Base-by-base conservation (phyloP, 345 rosid genomes). In the Moricandia moricandioides region DNA sequence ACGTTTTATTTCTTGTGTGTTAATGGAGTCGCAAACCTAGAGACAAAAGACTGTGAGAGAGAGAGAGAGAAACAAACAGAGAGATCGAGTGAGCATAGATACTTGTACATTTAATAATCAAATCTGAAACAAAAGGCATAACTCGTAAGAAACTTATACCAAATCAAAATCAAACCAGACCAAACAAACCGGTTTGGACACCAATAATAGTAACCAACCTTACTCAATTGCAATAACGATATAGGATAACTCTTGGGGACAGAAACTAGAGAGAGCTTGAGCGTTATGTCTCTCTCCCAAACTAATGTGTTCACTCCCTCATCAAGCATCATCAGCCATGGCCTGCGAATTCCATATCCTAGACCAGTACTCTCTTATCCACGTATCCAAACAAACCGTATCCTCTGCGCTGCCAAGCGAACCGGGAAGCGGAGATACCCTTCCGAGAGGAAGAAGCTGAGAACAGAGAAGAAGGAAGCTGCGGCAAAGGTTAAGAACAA, bases 381-480 rank as follows among this genome's bases (percentile, higher is more conserved):
- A 52, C 78, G 78, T 65, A 54, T 5, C 80, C 86, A 62, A 64
- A 59, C 80, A 62, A 71, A 3, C 62, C 75, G 70, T 73, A 63
- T 67, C 40, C 81, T 79, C 35, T 77, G 83, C 81, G 86, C 85
- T 75, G 77, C 90, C 8, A 91, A 88, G 80, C 84, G 98, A 77
- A 85, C 95, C n/a, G 97, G 96, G 18, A 91, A 86, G 67, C 87
- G 80, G 76, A 81, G 97, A 73, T 94, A 94, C 75, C 98, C 98
- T 9, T 94, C 98, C 0, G 98, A 94, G 88, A 91, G 93, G 85
- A 94, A 81, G 84, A 91, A 88, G 84, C 86, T 94, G 57, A 88
- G 81, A 14, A 67, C 79, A 72, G 83, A 78, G 84, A 93, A 81
- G 71, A 85, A 87, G 49, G 85, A 86, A 72, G 79, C 87, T 55